Conservation (phyloP, 441 rosid species). For the Biscutella laevigata region DNA sequence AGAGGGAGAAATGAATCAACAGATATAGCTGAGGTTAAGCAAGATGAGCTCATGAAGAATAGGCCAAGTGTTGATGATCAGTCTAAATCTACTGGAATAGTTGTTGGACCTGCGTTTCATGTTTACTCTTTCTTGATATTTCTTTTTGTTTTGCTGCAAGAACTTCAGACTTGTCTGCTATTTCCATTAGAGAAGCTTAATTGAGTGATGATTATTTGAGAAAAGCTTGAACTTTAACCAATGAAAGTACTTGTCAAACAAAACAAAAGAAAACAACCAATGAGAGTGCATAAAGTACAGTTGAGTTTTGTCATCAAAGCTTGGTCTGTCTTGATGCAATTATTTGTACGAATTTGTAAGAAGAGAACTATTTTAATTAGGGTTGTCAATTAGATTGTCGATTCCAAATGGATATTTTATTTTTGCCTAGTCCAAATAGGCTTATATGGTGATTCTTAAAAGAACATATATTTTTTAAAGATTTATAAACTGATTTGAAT, state of each 20-base stretch:
- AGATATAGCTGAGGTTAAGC: constrained; percentile 82
- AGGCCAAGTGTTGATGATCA: constrained; percentile 86
- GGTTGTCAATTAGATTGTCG: too few species aligned
- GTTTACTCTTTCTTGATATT: constrained; percentile 30
- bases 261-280: too few species aligned
- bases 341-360: not conserved
- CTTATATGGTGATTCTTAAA: too few species aligned
- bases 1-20: constrained; percentile 67
- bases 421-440: too few species aligned
- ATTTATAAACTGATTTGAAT: too few species aligned
- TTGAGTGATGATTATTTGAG: not conserved
- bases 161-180: constrained; percentile 1
- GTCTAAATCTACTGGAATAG: constrained; percentile 75
- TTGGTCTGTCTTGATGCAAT: not conserved
- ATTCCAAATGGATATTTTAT: too few species aligned
- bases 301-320: too few species aligned
- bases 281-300: too few species aligned
- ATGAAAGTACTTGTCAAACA: too few species aligned
- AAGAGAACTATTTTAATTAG: too few species aligned
- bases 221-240: not conserved
- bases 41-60: constrained; percentile 88
- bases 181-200: not conserved
- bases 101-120: constrained; percentile 90
- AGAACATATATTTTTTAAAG: too few species aligned
- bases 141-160: not conserved